Conservation (phyloP, 352 stramenopile species). For the Phytophthora idaei region DNA sequence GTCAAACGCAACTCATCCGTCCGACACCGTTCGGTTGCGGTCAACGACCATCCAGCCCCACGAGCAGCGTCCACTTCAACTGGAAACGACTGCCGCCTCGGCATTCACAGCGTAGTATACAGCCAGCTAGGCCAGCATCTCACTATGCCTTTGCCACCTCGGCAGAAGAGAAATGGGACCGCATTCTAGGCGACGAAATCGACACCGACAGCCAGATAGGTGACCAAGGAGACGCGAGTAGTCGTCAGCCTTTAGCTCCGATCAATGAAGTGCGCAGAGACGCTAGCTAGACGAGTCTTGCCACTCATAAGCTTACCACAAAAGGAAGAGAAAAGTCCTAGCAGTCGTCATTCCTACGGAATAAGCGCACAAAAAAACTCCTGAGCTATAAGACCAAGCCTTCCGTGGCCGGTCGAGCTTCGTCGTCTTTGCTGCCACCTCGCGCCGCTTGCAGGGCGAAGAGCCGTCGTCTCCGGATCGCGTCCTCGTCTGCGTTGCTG, state of each 20-base stretch:
- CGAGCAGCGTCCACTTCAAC: conserved; percentile 9
- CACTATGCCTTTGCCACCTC: conserved; percentile 36
- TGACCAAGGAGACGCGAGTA: conserved; percentile 7
- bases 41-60: conserved; percentile 4
- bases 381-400: conserved; percentile 30
- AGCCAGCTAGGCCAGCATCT: conserved; percentile 6
- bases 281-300: conserved; percentile 1
- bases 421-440: conserved; percentile 55
- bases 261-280: conserved; percentile 14
- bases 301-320: conserved; percentile 15
- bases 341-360: conserved; percentile 24
- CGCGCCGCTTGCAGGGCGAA: conserved; percentile 34
- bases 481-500: conserved; percentile 27
- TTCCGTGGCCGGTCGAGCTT: conserved; percentile 46
- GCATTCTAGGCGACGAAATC: conserved; percentile 55
- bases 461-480: conserved; percentile 24
- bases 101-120: conserved; percentile 20
- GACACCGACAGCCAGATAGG: conserved; percentile 22
- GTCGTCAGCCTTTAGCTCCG: conserved; percentile 15
- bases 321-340: conserved; percentile 22
- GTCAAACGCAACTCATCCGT: conserved; percentile 27
- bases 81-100: conserved; percentile 23
- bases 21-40: conserved; percentile 39
- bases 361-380: conserved; percentile 15
- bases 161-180: conserved; percentile 80